Percentiles rank a stretch among this genome's conserved stretches.
phyloP scores from a whole-genome alignment of 345 rosid species.

The Trapa incisa region DNA sequence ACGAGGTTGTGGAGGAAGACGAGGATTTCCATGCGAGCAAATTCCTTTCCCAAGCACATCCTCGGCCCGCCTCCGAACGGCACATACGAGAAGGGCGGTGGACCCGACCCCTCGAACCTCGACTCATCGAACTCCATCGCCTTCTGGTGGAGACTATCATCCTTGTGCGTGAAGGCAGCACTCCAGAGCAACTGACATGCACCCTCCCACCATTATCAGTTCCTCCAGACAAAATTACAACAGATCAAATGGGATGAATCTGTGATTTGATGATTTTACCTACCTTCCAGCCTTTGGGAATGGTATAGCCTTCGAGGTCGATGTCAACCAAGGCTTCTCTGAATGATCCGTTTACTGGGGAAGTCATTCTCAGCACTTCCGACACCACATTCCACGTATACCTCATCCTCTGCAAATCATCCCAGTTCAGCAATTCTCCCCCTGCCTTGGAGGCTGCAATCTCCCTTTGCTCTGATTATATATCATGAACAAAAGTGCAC shows the following conservation, averaged over 20 bases:
- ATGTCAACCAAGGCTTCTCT: conserved; percentile 19
- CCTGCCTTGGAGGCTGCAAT: conserved; percentile 12
- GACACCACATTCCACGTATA: conserved; percentile 20
- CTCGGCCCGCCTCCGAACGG: conserved; percentile 24
- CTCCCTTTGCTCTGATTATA: conserved; percentile 13
- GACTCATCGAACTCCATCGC: conserved; percentile 15
- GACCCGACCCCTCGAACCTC: conserved; percentile 17
- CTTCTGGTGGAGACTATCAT: conserved; percentile 8
- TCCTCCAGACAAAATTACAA: too few relatives aligned
- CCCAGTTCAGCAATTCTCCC: conserved; percentile 15
- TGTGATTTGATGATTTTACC: too few relatives aligned
- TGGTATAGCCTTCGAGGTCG: conserved; percentile 17
- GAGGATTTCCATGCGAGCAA: conserved; percentile 12
- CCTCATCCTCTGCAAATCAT: conserved; percentile 17
- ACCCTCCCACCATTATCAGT: too few relatives aligned
- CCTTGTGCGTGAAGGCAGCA: conserved; percentile 12
- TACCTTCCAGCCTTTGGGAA: conserved; percentile 30
- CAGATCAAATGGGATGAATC: too few relatives aligned
- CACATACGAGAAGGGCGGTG: conserved; percentile 11
- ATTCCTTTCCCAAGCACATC: conserved; percentile 18
- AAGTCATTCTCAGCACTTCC: conserved; percentile 18
- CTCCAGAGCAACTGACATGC: conserved; percentile 4
- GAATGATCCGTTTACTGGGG: conserved; percentile 12
- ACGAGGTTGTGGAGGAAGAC: conserved; percentile 21
- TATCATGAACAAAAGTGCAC: background rate